Conservation (phyloP, 352 stramenopile species). For the Plasmopara halstedii region DNA sequence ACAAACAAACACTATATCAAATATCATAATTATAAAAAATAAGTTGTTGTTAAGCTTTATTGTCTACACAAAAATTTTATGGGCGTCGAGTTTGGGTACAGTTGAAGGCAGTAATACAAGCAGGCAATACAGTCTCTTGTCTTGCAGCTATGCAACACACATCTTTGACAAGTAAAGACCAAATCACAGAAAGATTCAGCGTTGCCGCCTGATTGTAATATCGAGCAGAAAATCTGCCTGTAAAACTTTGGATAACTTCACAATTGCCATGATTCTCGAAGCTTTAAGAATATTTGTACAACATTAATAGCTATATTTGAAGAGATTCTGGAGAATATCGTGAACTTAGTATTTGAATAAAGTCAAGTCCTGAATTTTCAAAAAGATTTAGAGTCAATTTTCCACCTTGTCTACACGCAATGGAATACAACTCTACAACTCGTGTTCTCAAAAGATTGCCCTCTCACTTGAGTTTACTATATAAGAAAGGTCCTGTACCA, state of each 20-base stretch:
- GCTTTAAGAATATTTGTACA: too few species aligned
- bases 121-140: background rate
- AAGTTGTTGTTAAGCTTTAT: too few species aligned
- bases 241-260: background rate
- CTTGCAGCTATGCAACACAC: background rate
- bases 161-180: background rate
- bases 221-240: background rate
- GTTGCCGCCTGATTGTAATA: background rate
- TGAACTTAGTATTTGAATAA: too few species aligned
- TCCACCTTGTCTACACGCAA: background rate
- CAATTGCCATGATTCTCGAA: background rate
- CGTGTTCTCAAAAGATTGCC: conserved; percentile 1
- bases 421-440: conserved; percentile 1
- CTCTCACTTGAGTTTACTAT: conserved; percentile 4
- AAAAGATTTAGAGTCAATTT: background rate
- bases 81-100: too few species aligned
- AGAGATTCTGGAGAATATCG: too few species aligned
- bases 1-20: too few species aligned
- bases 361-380: too few species aligned
- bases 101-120: background rate
- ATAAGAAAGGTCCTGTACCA: background rate
- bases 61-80: too few species aligned
- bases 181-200: background rate
- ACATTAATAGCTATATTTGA: too few species aligned
- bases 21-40: too few species aligned